These are phyloP conservation scores for Erodium trifolium DNA, from an alignment of 441 rosid genomes.

Conservation along the genomic window DNA sequence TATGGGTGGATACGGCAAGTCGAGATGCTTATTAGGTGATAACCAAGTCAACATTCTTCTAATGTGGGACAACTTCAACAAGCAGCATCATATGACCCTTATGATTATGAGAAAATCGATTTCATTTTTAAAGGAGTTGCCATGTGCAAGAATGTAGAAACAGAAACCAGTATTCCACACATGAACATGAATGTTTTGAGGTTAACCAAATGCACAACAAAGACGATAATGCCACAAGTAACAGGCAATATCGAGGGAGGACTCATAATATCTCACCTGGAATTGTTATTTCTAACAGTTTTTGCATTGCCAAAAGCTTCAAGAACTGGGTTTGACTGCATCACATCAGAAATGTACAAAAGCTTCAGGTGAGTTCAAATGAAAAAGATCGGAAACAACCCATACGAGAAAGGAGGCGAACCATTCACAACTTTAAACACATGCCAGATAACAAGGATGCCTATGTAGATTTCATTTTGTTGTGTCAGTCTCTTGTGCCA, in stretches of 20 bases:
- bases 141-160: constrained; percentile 2
- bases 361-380: constrained; percentile 17
- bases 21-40: too few species aligned
- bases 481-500: background rate
- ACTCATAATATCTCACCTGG: constrained; percentile 41
- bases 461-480: background rate
- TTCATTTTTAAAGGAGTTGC: background rate
- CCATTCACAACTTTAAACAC: background rate
- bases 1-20: too few species aligned
- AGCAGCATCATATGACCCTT: background rate
- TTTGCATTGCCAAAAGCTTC: constrained; percentile 92
- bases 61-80: too few species aligned
- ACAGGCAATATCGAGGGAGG: background rate
- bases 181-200: background rate
- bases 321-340: constrained; percentile 86
- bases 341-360: constrained; percentile 18
- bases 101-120: too few species aligned
- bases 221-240: background rate
- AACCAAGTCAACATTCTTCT: too few species aligned
- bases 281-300: constrained; percentile 85
- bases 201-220: background rate
- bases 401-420: background rate
- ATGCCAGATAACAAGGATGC: background rate
- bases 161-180: constrained; percentile 7
- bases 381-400: background rate